Evolutionary conservation across 768 basidiomycete genomes (phyloP).

Genomic region (Mycena amicta): DNA sequence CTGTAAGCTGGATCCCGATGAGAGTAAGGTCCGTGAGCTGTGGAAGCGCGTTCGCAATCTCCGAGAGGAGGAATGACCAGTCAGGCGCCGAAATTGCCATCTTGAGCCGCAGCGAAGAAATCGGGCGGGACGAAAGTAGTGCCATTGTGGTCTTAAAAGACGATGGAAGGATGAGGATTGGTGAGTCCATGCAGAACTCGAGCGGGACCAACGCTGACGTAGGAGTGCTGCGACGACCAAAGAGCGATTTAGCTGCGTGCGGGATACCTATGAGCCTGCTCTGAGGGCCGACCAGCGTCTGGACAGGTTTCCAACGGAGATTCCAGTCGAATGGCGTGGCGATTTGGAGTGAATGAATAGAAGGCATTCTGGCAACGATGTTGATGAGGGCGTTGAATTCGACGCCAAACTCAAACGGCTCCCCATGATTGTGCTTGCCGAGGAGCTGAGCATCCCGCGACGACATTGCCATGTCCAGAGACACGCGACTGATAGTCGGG

Average conservation of each 20-base stretch:
- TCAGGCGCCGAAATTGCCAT: conserved; percentile 8
- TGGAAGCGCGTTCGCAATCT: conserved; percentile 6
- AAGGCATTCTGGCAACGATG: neutral
- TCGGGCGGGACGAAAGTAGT: neutral
- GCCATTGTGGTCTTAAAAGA: conserved; percentile 1
- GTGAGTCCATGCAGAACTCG: conserved; percentile 7
- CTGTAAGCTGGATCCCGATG: conserved; percentile 1
- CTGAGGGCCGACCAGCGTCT: neutral
- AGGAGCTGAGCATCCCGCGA: neutral
- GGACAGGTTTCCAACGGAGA: neutral
- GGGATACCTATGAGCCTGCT: neutral
- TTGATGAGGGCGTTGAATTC: neutral
- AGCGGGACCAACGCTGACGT: neutral
- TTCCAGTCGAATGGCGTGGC: neutral
- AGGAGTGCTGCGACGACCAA: neutral
- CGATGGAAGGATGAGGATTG: conserved; percentile 6
- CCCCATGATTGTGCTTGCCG: neutral
- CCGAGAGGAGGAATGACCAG: conserved; percentile 4
- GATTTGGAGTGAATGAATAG: neutral
- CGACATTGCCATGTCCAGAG: neutral
- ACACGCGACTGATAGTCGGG: neutral
- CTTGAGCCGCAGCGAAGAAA: conserved; percentile 4
- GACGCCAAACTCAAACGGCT: neutral
- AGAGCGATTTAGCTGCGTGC: neutral
- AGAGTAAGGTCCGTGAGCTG: conserved; percentile 3